Conservation (phyloP, 2,329 filamentous ascomycete genomes). For the Colletotrichum liriopes region DNA sequence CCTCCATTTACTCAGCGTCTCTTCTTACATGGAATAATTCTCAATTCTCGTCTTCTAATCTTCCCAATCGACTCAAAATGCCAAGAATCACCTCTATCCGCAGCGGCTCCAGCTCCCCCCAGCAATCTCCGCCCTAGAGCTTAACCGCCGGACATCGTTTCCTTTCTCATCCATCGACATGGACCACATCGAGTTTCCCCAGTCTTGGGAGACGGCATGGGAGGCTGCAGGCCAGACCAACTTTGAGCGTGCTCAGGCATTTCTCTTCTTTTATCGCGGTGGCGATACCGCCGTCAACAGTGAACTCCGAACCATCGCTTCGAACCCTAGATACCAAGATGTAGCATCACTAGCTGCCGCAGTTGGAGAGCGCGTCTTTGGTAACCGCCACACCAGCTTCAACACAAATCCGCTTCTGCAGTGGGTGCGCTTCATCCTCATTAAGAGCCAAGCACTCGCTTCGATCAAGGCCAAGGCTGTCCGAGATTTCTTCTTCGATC, state of each 20-base stretch:
- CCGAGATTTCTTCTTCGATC: conserved; percentile 55
- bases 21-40: background rate
- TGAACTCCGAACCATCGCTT: conserved; percentile 50
- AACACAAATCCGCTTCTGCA: conserved; percentile 50
- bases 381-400: conserved; percentile 49
- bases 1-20: background rate
- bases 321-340: conserved; percentile 46
- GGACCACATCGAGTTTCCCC: conserved; percentile 22
- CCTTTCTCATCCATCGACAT: background rate
- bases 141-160: background rate
- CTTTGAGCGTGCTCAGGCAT: conserved; percentile 52
- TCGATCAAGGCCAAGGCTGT: conserved; percentile 46
- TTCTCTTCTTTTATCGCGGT: conserved; percentile 50
- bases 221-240: conserved; percentile 42
- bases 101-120: background rate
- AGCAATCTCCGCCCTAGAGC: background rate
- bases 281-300: conserved; percentile 45
- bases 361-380: conserved; percentile 48
- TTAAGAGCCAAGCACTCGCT: conserved; percentile 49
- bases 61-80: background rate
- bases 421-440: conserved; percentile 53
- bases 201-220: conserved; percentile 26
- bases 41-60: background rate
- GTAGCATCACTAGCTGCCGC: conserved; percentile 48
- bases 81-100: background rate